phyloP scores from a whole-genome alignment of 805 yeast genomes.

The Metschnikowia drakensbergensis region DNA sequence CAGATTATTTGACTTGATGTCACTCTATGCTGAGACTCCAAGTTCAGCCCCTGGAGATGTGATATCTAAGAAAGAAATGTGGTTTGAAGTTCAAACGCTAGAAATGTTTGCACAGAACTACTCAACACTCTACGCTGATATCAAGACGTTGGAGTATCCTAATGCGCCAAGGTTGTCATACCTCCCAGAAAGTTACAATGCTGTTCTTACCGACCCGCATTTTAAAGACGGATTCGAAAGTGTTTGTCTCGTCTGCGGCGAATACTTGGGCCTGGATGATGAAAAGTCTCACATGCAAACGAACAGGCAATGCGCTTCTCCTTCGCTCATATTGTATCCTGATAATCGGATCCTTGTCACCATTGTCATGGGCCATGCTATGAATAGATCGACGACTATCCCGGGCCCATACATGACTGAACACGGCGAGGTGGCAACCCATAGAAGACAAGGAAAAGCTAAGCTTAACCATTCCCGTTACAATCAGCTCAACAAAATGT shows the following conservation, averaged over 20 bases:
- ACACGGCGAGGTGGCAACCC: slow-evolving; percentile 70
- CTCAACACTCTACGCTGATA: background rate
- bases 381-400: slow-evolving; percentile 20
- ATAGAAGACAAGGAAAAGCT: slow-evolving; percentile 55
- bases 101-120: slow-evolving; percentile 3
- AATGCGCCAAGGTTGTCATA: slow-evolving; percentile 51
- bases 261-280: background rate
- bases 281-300: slow-evolving; percentile 1
- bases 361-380: background rate
- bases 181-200: slow-evolving; percentile 43
- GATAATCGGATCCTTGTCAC: background rate
- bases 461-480: slow-evolving; percentile 51
- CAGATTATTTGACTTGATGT: background rate
- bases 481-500: slow-evolving; percentile 51
- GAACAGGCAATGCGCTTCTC: slow-evolving; percentile 6
- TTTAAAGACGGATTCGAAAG: slow-evolving; percentile 19
- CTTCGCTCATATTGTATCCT: slow-evolving; percentile 7
- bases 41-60: background rate
- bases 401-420: slow-evolving; percentile 69
- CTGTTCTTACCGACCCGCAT: slow-evolving; percentile 24
- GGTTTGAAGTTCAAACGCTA: slow-evolving; percentile 1
- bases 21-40: background rate
- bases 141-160: slow-evolving; percentile 42
- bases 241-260: slow-evolving; percentile 38
- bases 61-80: background rate